Evolutionary conservation across 768 basidiomycete species (phyloP).

Genomic region (Pilatotrama ljubarskyi): DNA sequence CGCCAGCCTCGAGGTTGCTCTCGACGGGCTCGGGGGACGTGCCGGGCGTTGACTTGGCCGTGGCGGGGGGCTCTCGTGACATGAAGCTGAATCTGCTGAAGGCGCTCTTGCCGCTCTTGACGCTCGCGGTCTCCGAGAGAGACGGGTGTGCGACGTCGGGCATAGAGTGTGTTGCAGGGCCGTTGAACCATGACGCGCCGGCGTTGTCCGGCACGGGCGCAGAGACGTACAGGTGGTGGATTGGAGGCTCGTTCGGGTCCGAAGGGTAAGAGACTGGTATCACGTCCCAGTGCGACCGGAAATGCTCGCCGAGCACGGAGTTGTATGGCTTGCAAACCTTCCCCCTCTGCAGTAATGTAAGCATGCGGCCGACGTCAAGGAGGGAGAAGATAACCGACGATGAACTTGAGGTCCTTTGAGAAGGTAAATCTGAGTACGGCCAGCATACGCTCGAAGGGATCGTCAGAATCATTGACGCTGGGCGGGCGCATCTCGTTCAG

Average conservation of each 20-base stretch:
- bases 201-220: conserved; percentile 23
- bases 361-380: not conserved
- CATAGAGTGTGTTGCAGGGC: conserved; percentile 21
- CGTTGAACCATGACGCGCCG: conserved; percentile 21
- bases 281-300: conserved; percentile 86
- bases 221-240: conserved; percentile 43
- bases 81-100: conserved; percentile 56
- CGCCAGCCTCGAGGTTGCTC: conserved; percentile 49
- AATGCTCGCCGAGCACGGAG: conserved; percentile 85
- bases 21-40: conserved; percentile 51
- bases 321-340: conserved; percentile 95
- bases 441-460: conserved; percentile 95
- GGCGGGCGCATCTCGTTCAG: not conserved
- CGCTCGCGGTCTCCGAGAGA: conserved; percentile 52
- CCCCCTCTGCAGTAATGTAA: conserved; percentile 58
- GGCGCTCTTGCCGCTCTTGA: conserved; percentile 56
- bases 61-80: conserved; percentile 43
- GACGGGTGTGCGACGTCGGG: conserved; percentile 18
- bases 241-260: conserved; percentile 47
- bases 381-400: conserved; percentile 50
- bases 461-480: conserved; percentile 90
- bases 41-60: conserved; percentile 52
- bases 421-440: conserved; percentile 86
- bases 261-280: conserved; percentile 56
- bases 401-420: conserved; percentile 92